These are phyloP conservation scores for Physaria fendleri DNA, from an alignment of 345 rosid species.

Conservation along the genomic window DNA sequence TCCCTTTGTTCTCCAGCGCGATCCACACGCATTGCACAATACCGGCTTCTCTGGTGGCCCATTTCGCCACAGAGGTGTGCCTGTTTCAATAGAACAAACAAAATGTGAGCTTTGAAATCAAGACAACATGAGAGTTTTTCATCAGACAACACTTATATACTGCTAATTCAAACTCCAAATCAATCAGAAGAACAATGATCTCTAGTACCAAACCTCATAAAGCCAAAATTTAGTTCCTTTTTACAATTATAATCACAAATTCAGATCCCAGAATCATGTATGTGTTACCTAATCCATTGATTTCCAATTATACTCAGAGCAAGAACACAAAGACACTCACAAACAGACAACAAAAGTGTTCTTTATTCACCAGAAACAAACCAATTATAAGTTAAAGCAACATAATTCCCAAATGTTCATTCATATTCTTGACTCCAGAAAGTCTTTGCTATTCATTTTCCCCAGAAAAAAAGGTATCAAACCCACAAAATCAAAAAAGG, in stretches of 20 bases:
- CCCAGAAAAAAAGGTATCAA: constrained; percentile 15
- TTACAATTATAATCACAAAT: neutral
- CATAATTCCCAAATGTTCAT: constrained; percentile 10
- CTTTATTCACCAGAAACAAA: constrained; percentile 2
- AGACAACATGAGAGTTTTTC: neutral
- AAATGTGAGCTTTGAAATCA: neutral
- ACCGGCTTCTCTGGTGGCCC: constrained; percentile 99
- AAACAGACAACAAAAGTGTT: neutral
- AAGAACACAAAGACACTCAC: constrained; percentile 13
- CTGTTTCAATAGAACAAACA: constrained; percentile 32
- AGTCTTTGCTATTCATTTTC: constrained; percentile 21
- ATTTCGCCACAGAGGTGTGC: constrained; percentile 95
- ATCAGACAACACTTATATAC: neutral
- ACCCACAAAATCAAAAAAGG: neutral
- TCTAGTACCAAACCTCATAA: neutral
- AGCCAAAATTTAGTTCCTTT: neutral
- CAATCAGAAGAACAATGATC: constrained; percentile 12
- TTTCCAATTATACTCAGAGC: neutral
- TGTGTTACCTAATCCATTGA: neutral
- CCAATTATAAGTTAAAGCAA: neutral
- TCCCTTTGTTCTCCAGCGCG: constrained; percentile 91
- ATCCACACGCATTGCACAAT: constrained; percentile 98
- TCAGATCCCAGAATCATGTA: neutral
- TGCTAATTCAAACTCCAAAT: constrained; percentile 1
- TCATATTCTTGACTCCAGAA: constrained; percentile 4